These are phyloP conservation scores for Backusella luteola DNA, from an alignment of 192 early-diverging fungal species.

Conservation along the genomic window DNA sequence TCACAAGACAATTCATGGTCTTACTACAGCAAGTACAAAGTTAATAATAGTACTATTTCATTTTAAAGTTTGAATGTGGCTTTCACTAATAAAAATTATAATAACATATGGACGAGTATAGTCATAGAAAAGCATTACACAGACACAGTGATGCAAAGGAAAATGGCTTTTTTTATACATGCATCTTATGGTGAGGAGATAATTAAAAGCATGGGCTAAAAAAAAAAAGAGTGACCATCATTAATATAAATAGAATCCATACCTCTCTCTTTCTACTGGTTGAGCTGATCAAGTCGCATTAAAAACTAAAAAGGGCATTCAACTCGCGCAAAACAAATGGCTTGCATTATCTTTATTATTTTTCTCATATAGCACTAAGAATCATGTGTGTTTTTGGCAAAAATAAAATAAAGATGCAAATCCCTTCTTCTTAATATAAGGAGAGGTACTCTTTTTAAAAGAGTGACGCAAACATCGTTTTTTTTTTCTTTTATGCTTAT, in stretches of 20 bases:
- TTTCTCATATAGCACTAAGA: neutral
- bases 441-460: neutral
- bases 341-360: neutral
- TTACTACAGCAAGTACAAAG: too few relatives aligned
- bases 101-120: neutral
- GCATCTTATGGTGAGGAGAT: neutral
- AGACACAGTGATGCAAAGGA: neutral
- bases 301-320: neutral
- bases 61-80: neutral
- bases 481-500: neutral
- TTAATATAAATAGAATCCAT: neutral
- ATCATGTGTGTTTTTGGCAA: neutral
- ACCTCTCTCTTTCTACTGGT: neutral
- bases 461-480: neutral
- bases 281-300: neutral
- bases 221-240: neutral
- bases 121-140: neutral
- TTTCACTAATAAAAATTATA: neutral
- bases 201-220: neutral
- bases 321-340: neutral
- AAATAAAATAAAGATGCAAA: constrained; percentile 1
- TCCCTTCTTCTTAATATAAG: neutral
- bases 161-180: neutral
- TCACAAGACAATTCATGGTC: too few relatives aligned
- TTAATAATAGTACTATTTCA: neutral